A percentile compares a stretch with the other conserved stretches of the same genome.
Conservation (phyloP, 768 basidiomycete species). For the Psilocybe subaeruginosa region DNA sequence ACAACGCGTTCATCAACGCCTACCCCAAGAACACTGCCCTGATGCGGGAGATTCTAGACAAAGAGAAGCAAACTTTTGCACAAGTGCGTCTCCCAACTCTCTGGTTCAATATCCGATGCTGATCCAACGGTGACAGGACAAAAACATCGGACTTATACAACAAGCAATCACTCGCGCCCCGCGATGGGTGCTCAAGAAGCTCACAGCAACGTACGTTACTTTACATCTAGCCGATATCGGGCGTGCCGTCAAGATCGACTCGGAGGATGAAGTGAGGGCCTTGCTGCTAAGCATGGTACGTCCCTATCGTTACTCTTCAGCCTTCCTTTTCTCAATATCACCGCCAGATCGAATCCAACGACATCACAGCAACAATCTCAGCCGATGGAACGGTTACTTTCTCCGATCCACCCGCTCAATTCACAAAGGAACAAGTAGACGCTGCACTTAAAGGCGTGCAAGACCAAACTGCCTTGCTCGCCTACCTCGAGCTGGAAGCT, state of each 20-base stretch:
- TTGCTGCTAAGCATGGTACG: constrained; percentile 76
- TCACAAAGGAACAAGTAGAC: constrained; percentile 66
- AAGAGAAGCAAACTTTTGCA: constrained; percentile 56
- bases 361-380: constrained; percentile 72
- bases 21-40: constrained; percentile 61
- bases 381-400: constrained; percentile 76
- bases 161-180: constrained; percentile 73
- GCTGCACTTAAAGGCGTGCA: constrained; percentile 55
- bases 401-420: constrained; percentile 60
- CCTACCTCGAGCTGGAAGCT: constrained; percentile 55
- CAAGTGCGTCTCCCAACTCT: constrained; percentile 40
- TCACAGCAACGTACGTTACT: constrained; percentile 83
- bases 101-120: background rate
- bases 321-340: background rate
- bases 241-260: constrained; percentile 50
- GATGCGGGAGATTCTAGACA: constrained; percentile 51
- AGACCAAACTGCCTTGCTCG: constrained; percentile 51
- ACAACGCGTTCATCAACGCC: constrained; percentile 60
- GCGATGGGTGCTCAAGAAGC: constrained; percentile 76
- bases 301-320: background rate
- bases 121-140: constrained; percentile 51
- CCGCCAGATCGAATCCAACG: constrained; percentile 66
- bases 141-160: constrained; percentile 68
- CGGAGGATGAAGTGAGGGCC: constrained; percentile 55
- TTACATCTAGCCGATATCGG: constrained; percentile 76